These are phyloP conservation scores for Vitis rupestris DNA, from an alignment of 164 flowering plant species.

Conservation along the genomic window DNA sequence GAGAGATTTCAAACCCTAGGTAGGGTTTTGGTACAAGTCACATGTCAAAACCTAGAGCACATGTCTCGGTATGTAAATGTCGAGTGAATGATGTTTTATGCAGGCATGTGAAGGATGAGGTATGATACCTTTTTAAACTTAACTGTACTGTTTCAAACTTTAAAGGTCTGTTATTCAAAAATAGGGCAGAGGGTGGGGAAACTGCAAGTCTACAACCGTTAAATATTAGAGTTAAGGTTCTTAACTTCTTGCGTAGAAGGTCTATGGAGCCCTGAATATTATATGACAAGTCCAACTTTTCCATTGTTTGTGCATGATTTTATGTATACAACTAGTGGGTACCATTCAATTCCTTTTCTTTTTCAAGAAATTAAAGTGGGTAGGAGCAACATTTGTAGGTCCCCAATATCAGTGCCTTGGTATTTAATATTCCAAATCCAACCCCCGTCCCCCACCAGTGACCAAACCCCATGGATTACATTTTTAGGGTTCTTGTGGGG, in stretches of 20 bases:
- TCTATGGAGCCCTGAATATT: slow-evolving; percentile 6
- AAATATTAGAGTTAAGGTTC: slow-evolving; percentile 3
- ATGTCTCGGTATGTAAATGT: not conserved
- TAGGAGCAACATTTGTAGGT: slow-evolving; percentile 17
- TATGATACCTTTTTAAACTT: slow-evolving; percentile 2
- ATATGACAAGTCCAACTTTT: slow-evolving; percentile 4
- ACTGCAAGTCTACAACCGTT: not conserved
- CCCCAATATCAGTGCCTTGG: slow-evolving; percentile 15
- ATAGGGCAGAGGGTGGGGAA: not conserved
- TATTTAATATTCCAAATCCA: slow-evolving; percentile 13
- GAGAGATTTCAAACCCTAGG: too few relatives aligned
- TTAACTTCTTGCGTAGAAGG: slow-evolving; percentile 8
- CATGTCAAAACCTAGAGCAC: slow-evolving; percentile 1
- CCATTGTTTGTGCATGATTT: slow-evolving; percentile 2
- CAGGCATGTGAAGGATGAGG: slow-evolving; percentile 14
- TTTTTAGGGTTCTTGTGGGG: slow-evolving; percentile 4
- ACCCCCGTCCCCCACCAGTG: slow-evolving; percentile 2
- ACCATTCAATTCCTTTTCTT: slow-evolving; percentile 18
- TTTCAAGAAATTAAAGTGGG: slow-evolving; percentile 24
- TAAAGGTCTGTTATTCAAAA: too few relatives aligned
- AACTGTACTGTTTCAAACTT: too few relatives aligned
- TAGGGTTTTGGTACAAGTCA: too few relatives aligned
- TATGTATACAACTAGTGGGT: not conserved
- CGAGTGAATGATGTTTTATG: not conserved
- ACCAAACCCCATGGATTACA: slow-evolving; percentile 20